Percentiles rank a stretch among this genome's conserved stretches.
These are phyloP conservation scores for Sordaria brevicollis DNA, from an alignment of 495 filamentous ascomycete genomes.

Conservation along the genomic window DNA sequence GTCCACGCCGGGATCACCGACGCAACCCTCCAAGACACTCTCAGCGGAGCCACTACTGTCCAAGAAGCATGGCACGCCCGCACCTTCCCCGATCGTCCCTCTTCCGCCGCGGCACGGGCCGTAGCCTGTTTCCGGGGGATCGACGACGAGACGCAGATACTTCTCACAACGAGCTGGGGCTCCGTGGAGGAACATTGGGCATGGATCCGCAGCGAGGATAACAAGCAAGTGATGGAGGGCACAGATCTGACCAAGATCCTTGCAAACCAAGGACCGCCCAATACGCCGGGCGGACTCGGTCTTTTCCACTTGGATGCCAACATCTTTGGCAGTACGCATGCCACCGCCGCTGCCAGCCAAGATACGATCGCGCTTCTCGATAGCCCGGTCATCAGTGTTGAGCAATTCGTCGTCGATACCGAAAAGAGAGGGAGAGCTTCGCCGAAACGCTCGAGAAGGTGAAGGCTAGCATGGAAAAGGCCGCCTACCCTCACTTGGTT, in stretches of 20 bases:
- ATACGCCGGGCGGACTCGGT: constrained; percentile 13
- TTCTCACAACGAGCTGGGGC: constrained; percentile 43
- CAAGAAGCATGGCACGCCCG: constrained; percentile 30
- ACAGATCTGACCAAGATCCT: constrained; percentile 12
- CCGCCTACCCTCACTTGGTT: constrained; percentile 27
- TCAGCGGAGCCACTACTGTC: constrained; percentile 14
- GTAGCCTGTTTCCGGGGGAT: constrained; percentile 31
- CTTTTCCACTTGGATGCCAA: constrained; percentile 32
- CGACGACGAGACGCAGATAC: constrained; percentile 36
- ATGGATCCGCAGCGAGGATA: constrained; percentile 36
- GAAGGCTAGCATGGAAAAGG: constrained; percentile 28
- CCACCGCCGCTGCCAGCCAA: constrained; percentile 11
- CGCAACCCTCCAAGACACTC: constrained; percentile 14
- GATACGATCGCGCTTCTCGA: constrained; percentile 19
- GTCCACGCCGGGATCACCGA: constrained; percentile 16
- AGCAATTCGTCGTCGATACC: constrained; percentile 30
- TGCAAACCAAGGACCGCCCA: constrained; percentile 22
- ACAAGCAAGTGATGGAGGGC: constrained; percentile 12
- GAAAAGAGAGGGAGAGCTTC: constrained; percentile 33
- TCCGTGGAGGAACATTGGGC: constrained; percentile 34
- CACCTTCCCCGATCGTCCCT: constrained; percentile 16
- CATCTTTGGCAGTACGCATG: constrained; percentile 13
- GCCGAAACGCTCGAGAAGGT: constrained; percentile 28
- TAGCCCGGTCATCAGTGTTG: constrained; percentile 35
- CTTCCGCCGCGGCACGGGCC: constrained; percentile 12